phyloP scores from a whole-genome alignment of 805 yeast species.

The Sugiyamaella marilandica region DNA sequence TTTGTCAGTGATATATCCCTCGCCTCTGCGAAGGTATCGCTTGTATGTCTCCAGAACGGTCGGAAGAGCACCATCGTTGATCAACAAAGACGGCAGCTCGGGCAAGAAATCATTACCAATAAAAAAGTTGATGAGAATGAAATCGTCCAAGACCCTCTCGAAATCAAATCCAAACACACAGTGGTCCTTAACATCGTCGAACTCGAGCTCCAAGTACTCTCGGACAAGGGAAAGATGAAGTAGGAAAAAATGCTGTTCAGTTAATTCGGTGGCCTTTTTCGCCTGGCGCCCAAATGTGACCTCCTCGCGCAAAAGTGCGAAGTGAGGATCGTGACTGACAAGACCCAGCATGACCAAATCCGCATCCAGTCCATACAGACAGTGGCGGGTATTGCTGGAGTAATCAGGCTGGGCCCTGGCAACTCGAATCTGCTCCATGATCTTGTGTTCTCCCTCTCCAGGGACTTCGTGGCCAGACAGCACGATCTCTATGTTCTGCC shows the following conservation, averaged over 20 bases:
- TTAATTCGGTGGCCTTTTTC: slow-evolving; percentile 43
- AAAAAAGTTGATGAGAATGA: slow-evolving; percentile 84
- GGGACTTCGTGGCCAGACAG: slow-evolving; percentile 95
- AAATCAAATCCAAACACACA: slow-evolving; percentile 67
- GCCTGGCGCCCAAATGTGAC: slow-evolving; percentile 70
- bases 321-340: slow-evolving; percentile 92
- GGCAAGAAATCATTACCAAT: slow-evolving; percentile 98
- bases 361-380: slow-evolving; percentile 94
- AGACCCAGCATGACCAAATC: slow-evolving; percentile 92
- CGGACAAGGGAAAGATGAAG: slow-evolving; percentile 83
- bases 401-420: slow-evolving; percentile 69
- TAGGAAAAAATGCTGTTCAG: slow-evolving; percentile 74
- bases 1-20: slow-evolving; percentile 78
- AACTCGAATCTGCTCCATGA: slow-evolving; percentile 84
- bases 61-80: slow-evolving; percentile 97
- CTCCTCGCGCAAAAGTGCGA: slow-evolving; percentile 90
- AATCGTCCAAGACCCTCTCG: slow-evolving; percentile 88
- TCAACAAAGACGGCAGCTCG: slow-evolving; percentile 85
- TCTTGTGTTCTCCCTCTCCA: slow-evolving; percentile 98
- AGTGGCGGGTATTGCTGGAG: slow-evolving; percentile 80
- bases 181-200: slow-evolving; percentile 60
- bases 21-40: slow-evolving; percentile 62
- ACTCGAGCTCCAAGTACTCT: slow-evolving; percentile 87
- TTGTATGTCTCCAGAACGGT: slow-evolving; percentile 83
- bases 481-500: slow-evolving; percentile 74